These are phyloP conservation scores for Austroboletus rostrupii DNA, from an alignment of 1,284 basidiomycete species.

Conservation along the genomic window DNA sequence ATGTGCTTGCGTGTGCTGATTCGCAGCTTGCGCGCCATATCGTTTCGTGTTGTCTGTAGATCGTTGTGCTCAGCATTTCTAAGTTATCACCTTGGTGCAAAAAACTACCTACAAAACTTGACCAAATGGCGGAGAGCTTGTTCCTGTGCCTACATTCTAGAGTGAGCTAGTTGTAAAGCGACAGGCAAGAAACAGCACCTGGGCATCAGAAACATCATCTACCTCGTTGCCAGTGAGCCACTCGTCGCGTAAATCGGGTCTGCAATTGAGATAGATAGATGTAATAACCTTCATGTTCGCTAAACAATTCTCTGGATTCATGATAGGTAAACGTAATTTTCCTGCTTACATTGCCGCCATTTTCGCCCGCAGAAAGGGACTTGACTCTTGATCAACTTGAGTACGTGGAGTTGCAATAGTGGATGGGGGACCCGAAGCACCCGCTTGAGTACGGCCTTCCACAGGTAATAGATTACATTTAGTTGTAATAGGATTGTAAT, in stretches of 20 bases:
- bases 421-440: slow-evolving; percentile 93
- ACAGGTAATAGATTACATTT: slow-evolving; percentile 11
- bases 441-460: slow-evolving; percentile 89
- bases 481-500: background rate
- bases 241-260: slow-evolving; percentile 94
- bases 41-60: slow-evolving; percentile 71
- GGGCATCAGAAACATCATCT: slow-evolving; percentile 84
- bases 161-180: slow-evolving; percentile 5
- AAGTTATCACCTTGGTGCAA: background rate
- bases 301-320: slow-evolving; percentile 33
- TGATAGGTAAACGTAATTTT: background rate
- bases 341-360: slow-evolving; percentile 86
- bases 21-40: slow-evolving; percentile 65
- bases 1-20: slow-evolving; percentile 56
- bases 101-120: slow-evolving; percentile 75
- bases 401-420: slow-evolving; percentile 90
- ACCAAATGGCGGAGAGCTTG: slow-evolving; percentile 92
- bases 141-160: slow-evolving; percentile 78
- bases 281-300: slow-evolving; percentile 99
- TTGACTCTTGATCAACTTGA: slow-evolving; percentile 98
- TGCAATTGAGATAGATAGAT: slow-evolving; percentile 94
- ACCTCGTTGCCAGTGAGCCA: slow-evolving; percentile 95
- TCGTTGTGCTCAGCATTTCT: slow-evolving; percentile 5
- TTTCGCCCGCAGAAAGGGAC: slow-evolving; percentile 97
- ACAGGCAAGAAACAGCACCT: slow-evolving; percentile 40